These are phyloP conservation scores for Sequoia sempervirens DNA, from an alignment of 75 land plant species.

Conservation along the genomic window DNA sequence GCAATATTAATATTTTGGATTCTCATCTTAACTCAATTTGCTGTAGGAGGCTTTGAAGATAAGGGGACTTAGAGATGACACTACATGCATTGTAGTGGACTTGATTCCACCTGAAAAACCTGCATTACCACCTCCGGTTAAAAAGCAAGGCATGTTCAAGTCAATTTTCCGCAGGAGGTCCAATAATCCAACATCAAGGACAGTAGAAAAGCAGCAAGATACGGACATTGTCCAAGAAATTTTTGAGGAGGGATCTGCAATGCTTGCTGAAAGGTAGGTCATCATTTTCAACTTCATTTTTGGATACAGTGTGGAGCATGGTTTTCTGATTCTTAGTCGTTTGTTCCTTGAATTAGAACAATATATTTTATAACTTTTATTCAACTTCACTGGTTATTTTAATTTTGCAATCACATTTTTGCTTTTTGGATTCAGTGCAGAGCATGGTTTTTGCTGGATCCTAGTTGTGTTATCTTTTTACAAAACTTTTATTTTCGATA, in stretches of 20 bases:
- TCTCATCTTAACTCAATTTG: not conserved
- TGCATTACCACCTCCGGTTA: constrained; percentile 51
- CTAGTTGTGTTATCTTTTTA: not conserved
- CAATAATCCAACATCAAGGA: constrained; percentile 29
- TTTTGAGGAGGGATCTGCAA: constrained; percentile 95
- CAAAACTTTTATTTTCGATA: constrained; percentile 3
- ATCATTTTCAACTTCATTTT: constrained; percentile 4
- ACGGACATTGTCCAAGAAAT: constrained; percentile 77
- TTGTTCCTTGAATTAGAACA: not conserved
- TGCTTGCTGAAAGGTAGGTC: constrained; percentile 81
- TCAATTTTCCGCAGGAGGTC: constrained; percentile 48
- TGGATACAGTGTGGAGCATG: not conserved
- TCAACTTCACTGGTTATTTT: not conserved
- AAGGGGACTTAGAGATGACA: constrained; percentile 90
- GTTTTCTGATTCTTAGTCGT: not conserved
- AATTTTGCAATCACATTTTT: not conserved
- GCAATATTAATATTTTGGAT: not conserved
- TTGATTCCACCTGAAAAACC: constrained; percentile 64
- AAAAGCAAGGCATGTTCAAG: constrained; percentile 70
- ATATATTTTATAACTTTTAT: not conserved
- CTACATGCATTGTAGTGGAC: constrained; percentile 94
- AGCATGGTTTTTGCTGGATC: not conserved
- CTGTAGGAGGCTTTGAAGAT: constrained; percentile 70
- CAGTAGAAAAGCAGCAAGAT: constrained; percentile 30
- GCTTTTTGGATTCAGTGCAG: not conserved